Evolutionary conservation across 2,329 filamentous ascomycete species (phyloP), one percentile per base, ranked within the genome.

Genomic region (Tolypocladium cylindrosporum): DNA sequence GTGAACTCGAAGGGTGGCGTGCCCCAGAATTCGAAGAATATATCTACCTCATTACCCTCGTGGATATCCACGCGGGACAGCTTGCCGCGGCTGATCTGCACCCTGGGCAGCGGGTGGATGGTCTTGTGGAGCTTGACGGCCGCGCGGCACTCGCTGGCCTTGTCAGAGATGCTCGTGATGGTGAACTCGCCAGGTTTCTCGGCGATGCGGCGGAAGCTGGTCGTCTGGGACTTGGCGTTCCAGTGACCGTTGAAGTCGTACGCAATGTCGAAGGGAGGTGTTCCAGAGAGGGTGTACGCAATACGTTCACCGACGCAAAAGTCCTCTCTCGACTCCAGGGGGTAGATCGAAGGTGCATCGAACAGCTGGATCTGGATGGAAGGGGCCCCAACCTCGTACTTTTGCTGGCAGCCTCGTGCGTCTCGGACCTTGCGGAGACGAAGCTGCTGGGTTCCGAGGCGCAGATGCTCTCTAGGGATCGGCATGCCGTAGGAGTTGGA

Each of bases 1-100:
- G 93, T 97, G 70, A 97, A 99, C 74, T 97, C 94, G 68, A 99
- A 99, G 1, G 94, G 94, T 61, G 94, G 91, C 7, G 90, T 92
- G 58, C 95, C 94, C 77, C 89, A 92, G 74, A 99, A 99, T 67
- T 96, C 90, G 66, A 99, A 97, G 9, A 91, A 77, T 56, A 99
- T 91, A 69, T 97, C 90, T 1, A 94, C 91, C 70, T 95, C 89
- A 61, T 91, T 91, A 64, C 94, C 94, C 76, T 99, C 93, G 71
- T 97, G 95, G 61, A 99, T 99, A 69, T 97, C 94, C 41, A 95
- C 87, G 63, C 89, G 85, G 8, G 86, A 84, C 59, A 90, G 86
- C 61, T 83, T 83, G 37, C 95, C 95, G 67, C 90, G 89, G 68
- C 89, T 93, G 64, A 99, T 90, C 64, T 87, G 87, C 53, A 97